A percentile compares a stretch with the other conserved stretches of the same genome.
Evolutionary conservation across 192 early-diverging fungal species (phyloP).

Genomic region (Coemansia sp.): DNA sequence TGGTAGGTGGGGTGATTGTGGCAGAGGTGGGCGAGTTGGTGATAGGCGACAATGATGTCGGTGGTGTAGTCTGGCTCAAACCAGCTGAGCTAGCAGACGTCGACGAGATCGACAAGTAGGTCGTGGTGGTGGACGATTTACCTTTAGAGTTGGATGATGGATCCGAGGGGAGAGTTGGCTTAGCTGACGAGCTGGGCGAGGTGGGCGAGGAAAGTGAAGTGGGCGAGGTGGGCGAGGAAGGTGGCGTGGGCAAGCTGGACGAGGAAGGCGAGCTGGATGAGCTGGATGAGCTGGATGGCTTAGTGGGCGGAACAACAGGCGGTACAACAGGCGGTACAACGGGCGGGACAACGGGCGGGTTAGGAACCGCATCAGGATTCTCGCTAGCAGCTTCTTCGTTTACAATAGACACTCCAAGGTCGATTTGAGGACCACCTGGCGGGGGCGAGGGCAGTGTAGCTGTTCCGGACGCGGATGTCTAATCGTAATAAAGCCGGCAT

Average conservation of each 20-base stretch:
- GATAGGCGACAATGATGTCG: neutral
- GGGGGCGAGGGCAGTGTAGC: neutral
- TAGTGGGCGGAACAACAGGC: neutral
- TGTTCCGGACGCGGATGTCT: neutral
- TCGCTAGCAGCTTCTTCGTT: neutral
- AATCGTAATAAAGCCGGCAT: neutral
- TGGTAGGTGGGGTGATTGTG: conserved; percentile 3
- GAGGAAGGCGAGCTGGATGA: neutral
- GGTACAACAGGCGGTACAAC: no score
- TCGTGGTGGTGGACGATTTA: conserved; percentile 18
- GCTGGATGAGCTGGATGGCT: neutral
- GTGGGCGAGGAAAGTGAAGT: neutral
- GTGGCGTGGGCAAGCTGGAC: neutral
- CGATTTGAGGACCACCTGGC: neutral
- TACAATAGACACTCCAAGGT: neutral
- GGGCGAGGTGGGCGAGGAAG: neutral
- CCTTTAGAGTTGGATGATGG: conserved; percentile 4
- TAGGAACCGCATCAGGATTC: neutral
- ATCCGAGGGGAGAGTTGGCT: neutral
- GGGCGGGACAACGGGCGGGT: neutral
- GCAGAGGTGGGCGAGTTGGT: neutral
- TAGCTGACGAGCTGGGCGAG: neutral
- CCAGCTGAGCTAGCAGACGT: neutral
- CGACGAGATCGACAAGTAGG: neutral
- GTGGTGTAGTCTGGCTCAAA: neutral